These are phyloP conservation scores for Marasmius fiardii DNA, from an alignment of 1,284 basidiomycete species.

Conservation along the genomic window DNA sequence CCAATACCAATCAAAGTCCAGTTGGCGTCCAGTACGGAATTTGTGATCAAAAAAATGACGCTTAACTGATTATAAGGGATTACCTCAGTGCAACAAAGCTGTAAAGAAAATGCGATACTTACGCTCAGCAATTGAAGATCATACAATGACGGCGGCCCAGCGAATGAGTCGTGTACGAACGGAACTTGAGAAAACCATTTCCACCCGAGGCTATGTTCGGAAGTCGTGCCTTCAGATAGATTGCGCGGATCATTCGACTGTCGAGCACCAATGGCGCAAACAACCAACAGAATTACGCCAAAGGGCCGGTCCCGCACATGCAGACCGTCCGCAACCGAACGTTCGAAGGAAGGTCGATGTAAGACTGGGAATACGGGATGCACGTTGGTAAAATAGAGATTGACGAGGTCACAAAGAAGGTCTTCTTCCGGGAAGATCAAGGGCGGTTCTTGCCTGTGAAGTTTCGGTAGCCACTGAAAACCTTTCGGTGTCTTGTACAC, in stretches of 20 bases:
- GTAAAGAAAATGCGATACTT: too few relatives aligned
- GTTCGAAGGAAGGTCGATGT: slow-evolving; percentile 60
- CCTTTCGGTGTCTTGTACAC: too few relatives aligned
- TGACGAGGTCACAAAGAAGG: slow-evolving; percentile 47
- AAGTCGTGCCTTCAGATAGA: slow-evolving; percentile 26
- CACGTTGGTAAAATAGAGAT: slow-evolving; percentile 51
- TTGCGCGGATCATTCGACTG: slow-evolving; percentile 55
- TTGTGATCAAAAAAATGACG: too few relatives aligned
- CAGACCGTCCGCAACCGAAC: slow-evolving; percentile 41
- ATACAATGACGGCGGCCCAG: slow-evolving; percentile 46
- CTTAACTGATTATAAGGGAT: too few relatives aligned
- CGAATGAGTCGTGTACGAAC: slow-evolving; percentile 37
- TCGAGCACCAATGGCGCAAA: slow-evolving; percentile 61
- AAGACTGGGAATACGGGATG: slow-evolving; percentile 55
- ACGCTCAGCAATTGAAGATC: slow-evolving; percentile 48
- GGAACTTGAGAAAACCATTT: slow-evolving; percentile 51
- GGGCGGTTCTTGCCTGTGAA: not conserved
- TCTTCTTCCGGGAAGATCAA: slow-evolving; percentile 41
- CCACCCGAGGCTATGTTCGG: slow-evolving; percentile 43
- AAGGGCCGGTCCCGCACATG: slow-evolving; percentile 52
- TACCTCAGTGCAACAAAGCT: too few relatives aligned
- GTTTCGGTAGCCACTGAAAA: slow-evolving; percentile 5
- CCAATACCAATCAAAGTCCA: slow-evolving; percentile 46
- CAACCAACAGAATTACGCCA: slow-evolving; percentile 53
- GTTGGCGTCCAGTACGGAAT: slow-evolving; percentile 53